These are phyloP conservation scores for Sorghum bicolor DNA, from an alignment of 176 grass and related monocot species.

Conservation along the genomic window DNA sequence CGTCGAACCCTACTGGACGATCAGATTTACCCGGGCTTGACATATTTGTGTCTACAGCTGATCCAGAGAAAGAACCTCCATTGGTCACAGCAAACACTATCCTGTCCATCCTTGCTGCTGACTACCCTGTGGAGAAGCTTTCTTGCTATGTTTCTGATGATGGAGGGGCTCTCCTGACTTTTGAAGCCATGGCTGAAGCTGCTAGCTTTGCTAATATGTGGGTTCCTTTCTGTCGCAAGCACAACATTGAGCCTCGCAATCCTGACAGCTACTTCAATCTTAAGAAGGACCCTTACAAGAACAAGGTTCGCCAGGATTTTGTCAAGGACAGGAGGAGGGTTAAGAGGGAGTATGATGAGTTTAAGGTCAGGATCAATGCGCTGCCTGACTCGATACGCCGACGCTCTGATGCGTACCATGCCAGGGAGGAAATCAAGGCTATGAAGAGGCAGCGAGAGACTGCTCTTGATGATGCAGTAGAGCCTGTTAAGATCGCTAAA, in stretches of 20 bases:
- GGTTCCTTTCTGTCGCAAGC: conserved; percentile 95
- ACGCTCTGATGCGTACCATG: conserved; percentile 88
- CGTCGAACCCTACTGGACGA: conserved; percentile 57
- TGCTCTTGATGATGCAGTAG: conserved; percentile 57
- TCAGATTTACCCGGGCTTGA: conserved; percentile 92
- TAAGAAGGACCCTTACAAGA: conserved; percentile 95
- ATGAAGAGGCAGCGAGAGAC: conserved; percentile 86
- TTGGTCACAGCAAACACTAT: conserved; percentile 92
- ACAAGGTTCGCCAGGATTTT: conserved; percentile 79
- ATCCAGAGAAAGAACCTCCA: conserved; percentile 92
- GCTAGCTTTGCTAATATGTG: conserved; percentile 96
- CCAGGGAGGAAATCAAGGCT: conserved; percentile 93
- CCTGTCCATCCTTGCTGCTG: conserved; percentile 92
- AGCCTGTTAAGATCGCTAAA: conserved; percentile 83
- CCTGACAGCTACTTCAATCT: conserved; percentile 92
- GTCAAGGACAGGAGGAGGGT: conserved; percentile 91
- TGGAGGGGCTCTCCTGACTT: conserved; percentile 85
- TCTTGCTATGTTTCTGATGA: conserved; percentile 96
- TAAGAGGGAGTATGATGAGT: conserved; percentile 97
- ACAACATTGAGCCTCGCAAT: conserved; percentile 82
- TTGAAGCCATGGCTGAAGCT: conserved; percentile 98
- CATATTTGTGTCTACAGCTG: conserved; percentile 91
- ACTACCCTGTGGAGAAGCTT: conserved; percentile 97
- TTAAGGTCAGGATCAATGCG: conserved; percentile 85
- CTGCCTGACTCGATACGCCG: conserved; percentile 82